Base-by-base conservation (phyloP, 768 basidiomycete genomes). In the Collybia sordida region DNA sequence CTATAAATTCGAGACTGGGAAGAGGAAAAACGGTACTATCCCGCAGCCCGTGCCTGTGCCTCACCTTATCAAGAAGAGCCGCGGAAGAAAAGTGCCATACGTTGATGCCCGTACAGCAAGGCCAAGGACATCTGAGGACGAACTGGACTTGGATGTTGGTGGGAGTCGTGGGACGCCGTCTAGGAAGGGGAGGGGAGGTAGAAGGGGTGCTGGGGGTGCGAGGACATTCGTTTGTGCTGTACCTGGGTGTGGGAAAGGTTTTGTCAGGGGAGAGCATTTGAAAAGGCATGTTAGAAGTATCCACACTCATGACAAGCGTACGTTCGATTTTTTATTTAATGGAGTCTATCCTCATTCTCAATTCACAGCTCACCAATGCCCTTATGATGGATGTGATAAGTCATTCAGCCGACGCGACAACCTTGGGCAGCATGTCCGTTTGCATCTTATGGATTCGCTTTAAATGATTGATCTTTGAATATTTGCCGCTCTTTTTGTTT, bases 221-320 rank as follows among this genome's bases (percentile, higher is more conserved):
- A 74, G 83, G 52, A 74, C 81, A 57, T 90, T 90, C 64, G 72
- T 81, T 42, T 94, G 92, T 72, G 79, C 80, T 51, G 90, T 93
- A 22, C 78, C 80, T 14, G 91, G 85, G 4, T 95, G 93, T 65
- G 88, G 86, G 37, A 93, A 93, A 70, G 88, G 85, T 59, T 95
- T 96, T 67, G 85, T 86, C 28, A 78, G 93, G 24, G 87, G 88
- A 18, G 93, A 96, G 68, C 93, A 96, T 65, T 70, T 96, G 55
- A 94, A 94, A 75, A 74, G 93, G 54, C 93, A 95, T 65, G 80
- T 94, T 35, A 71, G 90, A 57, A 88, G 86, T 60, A 92, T 95
- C 47, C 93, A 95, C 69, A 93, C 93, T 19, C 81, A 93, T 66
- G 92, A 94, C 65, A 93, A 92, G 74, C 93, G 93, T 94, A 62